Evolutionary conservation across 306 rosid species (phyloP).

Genomic region (Prosopis cineraria): DNA sequence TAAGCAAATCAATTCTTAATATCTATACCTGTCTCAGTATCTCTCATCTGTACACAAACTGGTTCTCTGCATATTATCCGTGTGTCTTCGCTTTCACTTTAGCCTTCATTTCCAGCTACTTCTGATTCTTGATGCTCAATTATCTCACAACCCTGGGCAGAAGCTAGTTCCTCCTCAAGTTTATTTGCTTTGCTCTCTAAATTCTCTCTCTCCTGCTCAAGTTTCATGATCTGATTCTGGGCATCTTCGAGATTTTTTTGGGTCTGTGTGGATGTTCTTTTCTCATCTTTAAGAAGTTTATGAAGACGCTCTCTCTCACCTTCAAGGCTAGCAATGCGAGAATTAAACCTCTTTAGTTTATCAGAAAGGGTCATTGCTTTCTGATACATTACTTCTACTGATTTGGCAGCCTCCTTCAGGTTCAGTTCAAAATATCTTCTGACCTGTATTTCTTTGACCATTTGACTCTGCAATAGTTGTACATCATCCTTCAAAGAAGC

Average conservation of each 20-base stretch:
- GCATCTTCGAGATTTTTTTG: neutral
- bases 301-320: neutral
- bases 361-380: slow-evolving; percentile 31
- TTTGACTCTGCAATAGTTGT: slow-evolving; percentile 62
- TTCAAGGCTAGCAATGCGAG: neutral
- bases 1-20: neutral
- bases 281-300: neutral
- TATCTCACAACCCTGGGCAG: slow-evolving; percentile 76
- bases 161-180: slow-evolving; percentile 65
- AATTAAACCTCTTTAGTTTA: neutral
- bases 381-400: slow-evolving; percentile 73
- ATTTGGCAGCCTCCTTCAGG: slow-evolving; percentile 66
- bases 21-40: too few species aligned
- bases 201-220: slow-evolving; percentile 50
- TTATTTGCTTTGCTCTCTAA: slow-evolving; percentile 66
- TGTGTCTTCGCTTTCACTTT: slow-evolving; percentile 29
- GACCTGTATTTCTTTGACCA: slow-evolving; percentile 53
- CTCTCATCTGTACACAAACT: slow-evolving; percentile 32
- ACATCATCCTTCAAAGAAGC: slow-evolving; percentile 58
- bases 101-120: neutral
- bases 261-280: neutral
- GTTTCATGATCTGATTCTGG: neutral
- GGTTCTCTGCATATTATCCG: slow-evolving; percentile 23
- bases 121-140: slow-evolving; percentile 37
- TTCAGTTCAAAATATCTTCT: slow-evolving; percentile 57